phyloP scores from a whole-genome alignment of 1,284 basidiomycete species.

The Coniferiporia sulphurascens region DNA sequence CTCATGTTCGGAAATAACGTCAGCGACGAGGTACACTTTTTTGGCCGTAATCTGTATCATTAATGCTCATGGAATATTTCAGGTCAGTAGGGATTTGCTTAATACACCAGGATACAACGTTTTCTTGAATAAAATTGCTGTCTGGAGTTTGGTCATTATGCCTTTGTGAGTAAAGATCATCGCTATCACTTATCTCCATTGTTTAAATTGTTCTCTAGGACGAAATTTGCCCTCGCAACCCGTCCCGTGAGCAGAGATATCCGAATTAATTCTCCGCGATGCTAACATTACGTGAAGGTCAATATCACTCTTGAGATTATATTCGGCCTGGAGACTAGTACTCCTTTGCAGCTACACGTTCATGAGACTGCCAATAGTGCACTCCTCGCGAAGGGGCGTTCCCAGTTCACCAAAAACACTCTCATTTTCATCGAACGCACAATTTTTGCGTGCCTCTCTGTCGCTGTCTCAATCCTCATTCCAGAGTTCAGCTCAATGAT shows the following conservation, averaged over 20 bases:
- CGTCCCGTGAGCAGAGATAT: conserved; percentile 61
- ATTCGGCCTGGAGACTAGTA: conserved; percentile 53
- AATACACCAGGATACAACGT: conserved; percentile 72
- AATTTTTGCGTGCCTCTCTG: conserved; percentile 52
- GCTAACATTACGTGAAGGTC: conserved; percentile 41
- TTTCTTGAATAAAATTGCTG: conserved; percentile 67
- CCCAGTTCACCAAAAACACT: conserved; percentile 35
- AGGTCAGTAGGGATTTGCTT: conserved; percentile 87
- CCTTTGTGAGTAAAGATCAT: conserved; percentile 53
- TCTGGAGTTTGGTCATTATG: conserved; percentile 89
- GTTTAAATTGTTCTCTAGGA: conserved; percentile 35
- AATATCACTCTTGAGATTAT: conserved; percentile 77
- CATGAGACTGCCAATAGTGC: background rate
- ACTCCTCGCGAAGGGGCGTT: conserved; percentile 19
- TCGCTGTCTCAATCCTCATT: conserved; percentile 70
- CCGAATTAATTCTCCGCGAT: conserved; percentile 10
- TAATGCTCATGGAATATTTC: conserved; percentile 7
- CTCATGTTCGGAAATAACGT: conserved; percentile 86
- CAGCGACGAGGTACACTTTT: conserved; percentile 70
- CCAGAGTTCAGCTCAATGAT: conserved; percentile 88
- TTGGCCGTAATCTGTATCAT: background rate
- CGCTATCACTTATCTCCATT: conserved; percentile 14
- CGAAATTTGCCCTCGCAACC: conserved; percentile 85
- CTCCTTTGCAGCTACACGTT: conserved; percentile 23
- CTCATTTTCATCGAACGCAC: conserved; percentile 57